Percentiles rank a stretch among this genome's conserved stretches.
Evolutionary conservation across 2,329 filamentous ascomycete species (phyloP).

Genomic region (Trichophyton mentagrophytes): DNA sequence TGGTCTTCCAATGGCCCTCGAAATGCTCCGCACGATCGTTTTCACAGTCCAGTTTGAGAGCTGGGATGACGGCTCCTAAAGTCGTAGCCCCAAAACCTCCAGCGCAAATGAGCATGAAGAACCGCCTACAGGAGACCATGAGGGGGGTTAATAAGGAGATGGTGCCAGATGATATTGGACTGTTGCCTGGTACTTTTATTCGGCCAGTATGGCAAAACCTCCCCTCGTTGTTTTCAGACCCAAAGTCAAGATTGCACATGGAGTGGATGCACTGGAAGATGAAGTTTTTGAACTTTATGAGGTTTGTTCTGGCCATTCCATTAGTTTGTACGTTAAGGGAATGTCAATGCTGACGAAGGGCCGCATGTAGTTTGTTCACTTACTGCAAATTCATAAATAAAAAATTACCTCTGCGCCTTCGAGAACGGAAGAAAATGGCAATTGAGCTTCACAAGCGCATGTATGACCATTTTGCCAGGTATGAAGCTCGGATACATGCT

Average conservation of each 20-base stretch:
- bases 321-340: neutral
- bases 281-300: conserved; percentile 23
- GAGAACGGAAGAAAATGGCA: conserved; percentile 26
- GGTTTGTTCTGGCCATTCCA: conserved; percentile 18
- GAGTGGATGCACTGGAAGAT: conserved; percentile 31
- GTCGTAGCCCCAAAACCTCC: conserved; percentile 20
- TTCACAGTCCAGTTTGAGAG: conserved; percentile 21
- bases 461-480: conserved; percentile 37
- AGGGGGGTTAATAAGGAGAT: conserved; percentile 13
- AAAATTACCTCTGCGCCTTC: conserved; percentile 24
- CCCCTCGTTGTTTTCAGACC: conserved; percentile 29
- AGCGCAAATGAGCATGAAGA: conserved; percentile 29
- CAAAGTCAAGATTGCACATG: conserved; percentile 24
- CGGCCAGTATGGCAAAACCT: conserved; percentile 28
- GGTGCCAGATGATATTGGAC: conserved; percentile 26
- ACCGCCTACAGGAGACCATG: conserved; percentile 21
- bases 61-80: conserved; percentile 12
- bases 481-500: conserved; percentile 14
- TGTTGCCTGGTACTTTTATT: conserved; percentile 34
- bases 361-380: conserved; percentile 18
- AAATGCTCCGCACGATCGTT: conserved; percentile 24
- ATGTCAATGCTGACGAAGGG: neutral
- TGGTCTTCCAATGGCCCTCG: conserved; percentile 10
- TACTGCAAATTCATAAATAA: conserved; percentile 25
- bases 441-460: conserved; percentile 33